phyloP scores from a whole-genome alignment of 2,329 filamentous ascomycete species.

The Alternaria angustiovoidea region DNA sequence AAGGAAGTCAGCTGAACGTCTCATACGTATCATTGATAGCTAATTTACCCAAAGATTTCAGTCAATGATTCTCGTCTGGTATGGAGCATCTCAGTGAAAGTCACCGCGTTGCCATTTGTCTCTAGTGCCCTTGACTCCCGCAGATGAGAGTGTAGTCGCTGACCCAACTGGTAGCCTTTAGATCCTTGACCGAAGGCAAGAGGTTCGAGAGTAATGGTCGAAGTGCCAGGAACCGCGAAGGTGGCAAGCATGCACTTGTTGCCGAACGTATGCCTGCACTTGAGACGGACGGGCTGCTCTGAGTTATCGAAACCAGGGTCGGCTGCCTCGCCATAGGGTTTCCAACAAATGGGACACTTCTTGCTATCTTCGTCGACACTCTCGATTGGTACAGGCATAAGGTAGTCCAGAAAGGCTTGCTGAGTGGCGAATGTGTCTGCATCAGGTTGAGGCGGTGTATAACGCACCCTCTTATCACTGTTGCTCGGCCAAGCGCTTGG shows the following conservation, averaged over 20 bases:
- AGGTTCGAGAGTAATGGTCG: background rate
- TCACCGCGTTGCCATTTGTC: accelerated
- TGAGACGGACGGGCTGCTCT: background rate
- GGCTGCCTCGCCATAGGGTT: background rate
- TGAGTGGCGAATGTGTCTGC: background rate
- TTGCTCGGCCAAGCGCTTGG: background rate
- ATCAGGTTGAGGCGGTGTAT: background rate
- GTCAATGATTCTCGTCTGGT: background rate
- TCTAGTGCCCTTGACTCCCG: background rate
- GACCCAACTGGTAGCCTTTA: background rate
- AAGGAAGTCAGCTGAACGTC: too few species aligned
- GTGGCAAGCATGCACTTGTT: background rate
- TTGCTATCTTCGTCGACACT: background rate
- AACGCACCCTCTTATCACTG: background rate
- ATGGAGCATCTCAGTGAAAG: background rate
- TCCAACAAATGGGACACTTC: background rate
- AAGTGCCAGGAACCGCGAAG: background rate
- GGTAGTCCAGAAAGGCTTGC: background rate
- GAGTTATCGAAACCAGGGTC: background rate
- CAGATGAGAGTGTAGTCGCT: background rate
- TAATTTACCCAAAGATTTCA: background rate
- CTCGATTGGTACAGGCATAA: background rate
- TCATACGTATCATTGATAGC: accelerated
- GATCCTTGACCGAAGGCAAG: background rate
- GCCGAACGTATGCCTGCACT: background rate